Conservation (phyloP, 257 asterid genomes). For the Forsythia viridissima region DNA sequence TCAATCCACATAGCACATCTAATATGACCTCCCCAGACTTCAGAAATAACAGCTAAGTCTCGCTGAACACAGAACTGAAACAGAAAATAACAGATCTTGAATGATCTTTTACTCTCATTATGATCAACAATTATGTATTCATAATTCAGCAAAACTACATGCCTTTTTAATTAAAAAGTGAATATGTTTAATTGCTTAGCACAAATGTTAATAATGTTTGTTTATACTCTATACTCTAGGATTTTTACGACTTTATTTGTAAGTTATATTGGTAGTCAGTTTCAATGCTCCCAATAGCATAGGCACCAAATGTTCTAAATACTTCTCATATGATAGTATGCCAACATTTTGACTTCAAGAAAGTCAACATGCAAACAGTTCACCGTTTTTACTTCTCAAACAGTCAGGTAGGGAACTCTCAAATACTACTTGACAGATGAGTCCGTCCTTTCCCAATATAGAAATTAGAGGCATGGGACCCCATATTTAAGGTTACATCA, state of each 20-base stretch:
- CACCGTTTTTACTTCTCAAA: neutral
- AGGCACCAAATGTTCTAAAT: neutral
- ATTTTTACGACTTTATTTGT: neutral
- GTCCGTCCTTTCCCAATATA: neutral
- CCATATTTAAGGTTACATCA: neutral
- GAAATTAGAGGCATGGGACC: neutral
- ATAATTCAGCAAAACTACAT: neutral
- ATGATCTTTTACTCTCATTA: neutral
- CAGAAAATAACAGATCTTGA: neutral
- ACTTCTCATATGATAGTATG: neutral
- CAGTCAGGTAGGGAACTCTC: neutral
- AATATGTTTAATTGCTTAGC: neutral
- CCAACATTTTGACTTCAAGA: neutral
- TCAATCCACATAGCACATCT: neutral
- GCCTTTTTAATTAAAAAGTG: neutral
- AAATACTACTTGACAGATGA: neutral
- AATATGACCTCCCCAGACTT: neutral
- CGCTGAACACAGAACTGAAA: slow-evolving; percentile 1
- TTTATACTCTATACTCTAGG: neutral
- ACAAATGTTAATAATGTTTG: neutral
- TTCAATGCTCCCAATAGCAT: neutral
- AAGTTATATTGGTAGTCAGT: neutral
- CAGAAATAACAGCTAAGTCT: neutral
- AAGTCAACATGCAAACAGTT: neutral
- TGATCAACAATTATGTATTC: neutral